Percentiles rank a stretch among this genome's conserved stretches.
phyloP scores from a whole-genome alignment of 2,329 filamentous ascomycete genomes.

The Metarhizium sp. region DNA sequence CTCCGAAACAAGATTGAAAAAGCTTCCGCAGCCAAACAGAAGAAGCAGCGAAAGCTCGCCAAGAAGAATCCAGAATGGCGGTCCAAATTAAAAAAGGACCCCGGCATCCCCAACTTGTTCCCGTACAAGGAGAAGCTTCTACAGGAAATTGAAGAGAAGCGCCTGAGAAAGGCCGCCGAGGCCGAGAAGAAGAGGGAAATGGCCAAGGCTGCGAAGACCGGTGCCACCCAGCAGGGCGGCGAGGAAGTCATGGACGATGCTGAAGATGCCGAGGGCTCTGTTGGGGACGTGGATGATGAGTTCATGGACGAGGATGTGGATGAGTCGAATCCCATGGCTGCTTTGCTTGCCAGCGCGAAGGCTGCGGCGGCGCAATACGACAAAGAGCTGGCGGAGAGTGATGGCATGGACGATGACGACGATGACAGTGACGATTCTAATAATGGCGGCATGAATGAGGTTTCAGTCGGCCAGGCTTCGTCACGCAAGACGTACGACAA shows the following conservation, averaged over 20 bases:
- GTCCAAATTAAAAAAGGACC: conserved; percentile 92
- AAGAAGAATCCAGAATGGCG: conserved; percentile 98
- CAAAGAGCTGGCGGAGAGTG: conserved; percentile 49
- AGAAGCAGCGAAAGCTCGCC: conserved; percentile 76
- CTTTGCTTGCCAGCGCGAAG: conserved; percentile 75
- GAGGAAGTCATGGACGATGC: conserved; percentile 36
- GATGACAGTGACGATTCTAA: conserved; percentile 32
- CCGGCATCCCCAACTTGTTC: conserved; percentile 93
- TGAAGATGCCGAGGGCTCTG: conserved; percentile 38
- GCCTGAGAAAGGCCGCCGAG: conserved; percentile 73
- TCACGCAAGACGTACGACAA: conserved; percentile 90
- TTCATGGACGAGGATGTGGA: conserved; percentile 50
- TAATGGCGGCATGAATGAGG: conserved; percentile 46
- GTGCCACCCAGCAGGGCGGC: conserved; percentile 33
- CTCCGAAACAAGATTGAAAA: conserved; percentile 96
- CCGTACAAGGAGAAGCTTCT: conserved; percentile 96
- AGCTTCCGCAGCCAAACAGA: conserved; percentile 79
- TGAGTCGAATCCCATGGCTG: conserved; percentile 79
- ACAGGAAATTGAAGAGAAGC: conserved; percentile 86
- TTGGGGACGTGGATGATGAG: conserved; percentile 41
- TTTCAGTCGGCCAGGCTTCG: conserved; percentile 43
- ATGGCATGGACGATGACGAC: conserved; percentile 42
- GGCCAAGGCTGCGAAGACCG: conserved; percentile 56
- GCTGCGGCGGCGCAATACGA: conserved; percentile 71
- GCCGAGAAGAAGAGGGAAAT: conserved; percentile 60